phyloP scores from a whole-genome alignment of 2,329 filamentous ascomycete species.

The Cordyceps farinosa region DNA sequence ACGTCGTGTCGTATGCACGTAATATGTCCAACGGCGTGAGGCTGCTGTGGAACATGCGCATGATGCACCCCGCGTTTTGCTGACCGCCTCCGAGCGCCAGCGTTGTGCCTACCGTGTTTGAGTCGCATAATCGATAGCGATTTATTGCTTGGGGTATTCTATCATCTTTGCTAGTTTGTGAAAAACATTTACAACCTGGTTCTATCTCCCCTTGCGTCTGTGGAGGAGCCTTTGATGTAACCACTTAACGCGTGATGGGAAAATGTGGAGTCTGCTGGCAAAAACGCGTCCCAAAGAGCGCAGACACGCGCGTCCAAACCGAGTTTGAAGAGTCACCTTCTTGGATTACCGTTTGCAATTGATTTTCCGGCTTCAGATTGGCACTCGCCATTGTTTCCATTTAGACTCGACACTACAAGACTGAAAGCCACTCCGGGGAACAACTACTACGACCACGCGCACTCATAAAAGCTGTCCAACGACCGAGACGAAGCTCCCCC shows the following conservation, averaged over 20 bases:
- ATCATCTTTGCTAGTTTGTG: too few relatives aligned
- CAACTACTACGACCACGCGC: too few relatives aligned
- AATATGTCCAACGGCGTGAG: not conserved
- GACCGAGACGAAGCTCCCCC: too few relatives aligned
- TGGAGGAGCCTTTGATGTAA: not conserved
- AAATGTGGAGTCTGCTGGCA: constrained; percentile 6
- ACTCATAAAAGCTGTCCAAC: too few relatives aligned
- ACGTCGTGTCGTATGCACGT: not conserved
- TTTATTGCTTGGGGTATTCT: too few relatives aligned
- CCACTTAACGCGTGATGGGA: constrained; percentile 6
- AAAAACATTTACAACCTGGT: not conserved
- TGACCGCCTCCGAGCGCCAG: not conserved
- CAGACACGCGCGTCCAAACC: not conserved
- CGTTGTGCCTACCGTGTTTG: too few relatives aligned
- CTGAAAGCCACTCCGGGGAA: too few relatives aligned
- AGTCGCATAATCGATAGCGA: too few relatives aligned
- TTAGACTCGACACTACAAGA: not conserved
- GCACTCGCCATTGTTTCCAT: not conserved
- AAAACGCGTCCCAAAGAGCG: constrained; percentile 5
- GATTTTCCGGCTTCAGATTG: not conserved
- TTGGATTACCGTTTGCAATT: not conserved
- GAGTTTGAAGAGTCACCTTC: not conserved
- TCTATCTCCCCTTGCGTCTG: not conserved
- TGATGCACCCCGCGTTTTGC: not conserved
- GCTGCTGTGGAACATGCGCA: constrained; percentile 1